Evolutionary conservation across 495 filamentous ascomycete genomes (phyloP).

Genomic region (Wilcoxina mikolae): DNA sequence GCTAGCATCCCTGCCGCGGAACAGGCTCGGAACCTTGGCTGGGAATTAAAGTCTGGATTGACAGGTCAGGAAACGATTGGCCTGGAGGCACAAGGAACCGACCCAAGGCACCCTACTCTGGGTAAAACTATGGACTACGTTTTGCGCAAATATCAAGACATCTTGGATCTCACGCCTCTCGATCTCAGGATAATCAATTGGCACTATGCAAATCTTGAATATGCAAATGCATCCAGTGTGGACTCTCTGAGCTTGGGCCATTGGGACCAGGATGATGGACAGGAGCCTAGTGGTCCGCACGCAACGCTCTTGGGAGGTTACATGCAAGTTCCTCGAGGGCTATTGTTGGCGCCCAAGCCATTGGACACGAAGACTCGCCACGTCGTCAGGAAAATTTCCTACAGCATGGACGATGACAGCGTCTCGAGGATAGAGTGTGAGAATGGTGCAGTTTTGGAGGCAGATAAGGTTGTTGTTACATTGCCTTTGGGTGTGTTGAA

Average conservation of each 20-base stretch:
- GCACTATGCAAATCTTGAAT: conserved; percentile 97
- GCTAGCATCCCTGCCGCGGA: conserved; percentile 34
- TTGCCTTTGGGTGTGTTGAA: conserved; percentile 85
- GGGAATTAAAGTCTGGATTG: conserved; percentile 53
- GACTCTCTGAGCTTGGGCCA: conserved; percentile 73
- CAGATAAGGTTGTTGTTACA: conserved; percentile 77
- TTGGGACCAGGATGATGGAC: conserved; percentile 94
- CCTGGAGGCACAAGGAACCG: conserved; percentile 49
- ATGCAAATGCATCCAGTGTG: conserved; percentile 83
- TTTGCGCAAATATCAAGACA: conserved; percentile 66
- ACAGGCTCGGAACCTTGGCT: conserved; percentile 46
- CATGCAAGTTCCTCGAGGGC: conserved; percentile 69
- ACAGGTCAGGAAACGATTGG: conserved; percentile 53
- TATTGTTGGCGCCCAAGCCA: conserved; percentile 57
- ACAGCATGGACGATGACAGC: conserved; percentile 32
- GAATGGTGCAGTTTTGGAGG: conserved; percentile 59
- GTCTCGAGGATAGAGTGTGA: conserved; percentile 54
- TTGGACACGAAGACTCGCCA: conserved; percentile 66
- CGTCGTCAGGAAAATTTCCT: conserved; percentile 53
- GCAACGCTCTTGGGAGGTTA: conserved; percentile 87
- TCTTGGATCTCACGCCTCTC: conserved; percentile 68
- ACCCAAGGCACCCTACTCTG: conserved; percentile 51
- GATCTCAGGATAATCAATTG: conserved; percentile 89
- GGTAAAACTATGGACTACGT: conserved; percentile 83
- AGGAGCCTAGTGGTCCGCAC: conserved; percentile 92